A percentile compares a stretch with the other conserved stretches of the same genome.
Conservation (phyloP, 1,284 basidiomycete genomes). For the Singerocomus inundabilis region DNA sequence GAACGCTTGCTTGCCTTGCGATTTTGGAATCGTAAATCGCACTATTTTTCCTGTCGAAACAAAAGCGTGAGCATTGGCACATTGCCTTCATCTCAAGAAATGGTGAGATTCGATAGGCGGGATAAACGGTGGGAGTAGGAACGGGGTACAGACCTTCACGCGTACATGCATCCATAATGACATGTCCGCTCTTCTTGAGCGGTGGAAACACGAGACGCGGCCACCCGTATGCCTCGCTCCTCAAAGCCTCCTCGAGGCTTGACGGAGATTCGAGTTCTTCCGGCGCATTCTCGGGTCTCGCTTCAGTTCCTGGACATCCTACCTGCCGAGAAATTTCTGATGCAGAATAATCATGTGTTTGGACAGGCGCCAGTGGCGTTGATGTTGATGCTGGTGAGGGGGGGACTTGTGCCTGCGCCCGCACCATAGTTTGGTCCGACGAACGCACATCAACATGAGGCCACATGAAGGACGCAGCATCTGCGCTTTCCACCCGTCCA, state of each 20-base stretch:
- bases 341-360: slow-evolving; percentile 11
- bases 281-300: slow-evolving; percentile 3
- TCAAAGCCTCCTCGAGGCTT: slow-evolving; percentile 49
- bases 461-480: slow-evolving; percentile 18
- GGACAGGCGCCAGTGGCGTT: slow-evolving; percentile 19
- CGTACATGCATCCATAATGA: slow-evolving; percentile 90
- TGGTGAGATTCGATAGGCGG: background rate
- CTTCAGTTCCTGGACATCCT: slow-evolving; percentile 1
- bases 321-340: background rate
- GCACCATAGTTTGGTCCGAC: slow-evolving; percentile 13
- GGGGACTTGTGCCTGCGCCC: slow-evolving; percentile 13
- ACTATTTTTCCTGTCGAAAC: slow-evolving; percentile 74
- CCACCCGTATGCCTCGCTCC: slow-evolving; percentile 78
- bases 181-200: slow-evolving; percentile 89
- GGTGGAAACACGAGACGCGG: slow-evolving; percentile 90
- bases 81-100: slow-evolving; percentile 8
- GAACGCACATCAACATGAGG: slow-evolving; percentile 29
- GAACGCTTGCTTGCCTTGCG: slow-evolving; percentile 91
- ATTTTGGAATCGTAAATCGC: slow-evolving; percentile 87
- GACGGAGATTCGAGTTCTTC: slow-evolving; percentile 20
- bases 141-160: slow-evolving; percentile 57
- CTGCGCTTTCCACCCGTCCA: slow-evolving; percentile 18
- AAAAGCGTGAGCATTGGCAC: slow-evolving; percentile 27
- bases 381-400: slow-evolving; percentile 9
- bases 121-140: slow-evolving; percentile 7